Percentiles rank a stretch among this genome's conserved stretches.
These are phyloP conservation scores for Lasiosphaeris hirsuta DNA, from an alignment of 495 filamentous ascomycete species.

Conservation along the genomic window DNA sequence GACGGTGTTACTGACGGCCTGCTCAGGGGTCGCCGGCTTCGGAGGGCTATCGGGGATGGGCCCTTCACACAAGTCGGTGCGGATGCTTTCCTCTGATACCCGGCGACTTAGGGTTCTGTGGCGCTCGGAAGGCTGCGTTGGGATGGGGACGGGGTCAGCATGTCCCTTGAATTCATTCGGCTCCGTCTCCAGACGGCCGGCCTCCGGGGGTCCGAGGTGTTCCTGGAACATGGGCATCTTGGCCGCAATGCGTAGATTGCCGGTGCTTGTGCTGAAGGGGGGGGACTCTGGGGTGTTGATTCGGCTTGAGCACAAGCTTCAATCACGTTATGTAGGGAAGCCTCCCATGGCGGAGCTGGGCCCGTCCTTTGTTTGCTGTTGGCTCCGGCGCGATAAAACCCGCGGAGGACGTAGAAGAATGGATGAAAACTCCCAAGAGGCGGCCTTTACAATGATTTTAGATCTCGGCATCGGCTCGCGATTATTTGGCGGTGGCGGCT, in stretches of 20 bases:
- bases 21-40: slow-evolving; percentile 30
- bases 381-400: background rate
- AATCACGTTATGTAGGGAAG: slow-evolving; percentile 4
- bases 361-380: background rate
- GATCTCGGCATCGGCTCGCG: background rate
- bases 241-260: background rate
- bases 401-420: background rate
- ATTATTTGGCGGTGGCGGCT: background rate
- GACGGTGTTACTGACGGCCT: slow-evolving; percentile 26
- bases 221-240: slow-evolving; percentile 62
- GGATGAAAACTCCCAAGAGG: background rate
- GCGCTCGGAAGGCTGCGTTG: slow-evolving; percentile 13
- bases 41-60: slow-evolving; percentile 43
- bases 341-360: slow-evolving; percentile 7
- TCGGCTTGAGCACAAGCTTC: background rate
- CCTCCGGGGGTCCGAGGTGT: slow-evolving; percentile 31
- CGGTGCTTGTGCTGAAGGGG: too few species aligned
- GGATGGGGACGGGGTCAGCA: slow-evolving; percentile 12
- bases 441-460: background rate
- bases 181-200: background rate
- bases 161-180: background rate
- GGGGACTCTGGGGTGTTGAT: too few species aligned
- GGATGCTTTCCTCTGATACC: slow-evolving; percentile 51
- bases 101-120: slow-evolving; percentile 26
- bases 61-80: slow-evolving; percentile 56